phyloP scores from a whole-genome alignment of 768 basidiomycete species.

The Neoboletus magnificus region DNA sequence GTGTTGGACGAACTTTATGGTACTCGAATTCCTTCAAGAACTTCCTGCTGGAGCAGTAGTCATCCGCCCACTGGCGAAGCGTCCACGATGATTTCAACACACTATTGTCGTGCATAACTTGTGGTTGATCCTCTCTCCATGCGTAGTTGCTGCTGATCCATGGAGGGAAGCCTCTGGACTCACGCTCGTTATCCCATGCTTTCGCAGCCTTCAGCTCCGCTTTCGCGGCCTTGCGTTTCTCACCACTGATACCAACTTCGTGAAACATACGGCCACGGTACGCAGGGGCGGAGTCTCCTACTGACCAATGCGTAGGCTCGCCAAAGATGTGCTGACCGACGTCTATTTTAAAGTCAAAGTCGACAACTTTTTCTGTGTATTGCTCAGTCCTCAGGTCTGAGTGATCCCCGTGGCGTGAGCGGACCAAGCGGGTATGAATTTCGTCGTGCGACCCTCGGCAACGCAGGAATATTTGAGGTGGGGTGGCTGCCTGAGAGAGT shows the following conservation, averaged over 20 bases:
- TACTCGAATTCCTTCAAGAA: slow-evolving; percentile 77
- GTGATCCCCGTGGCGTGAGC: slow-evolving; percentile 34
- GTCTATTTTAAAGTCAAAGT: slow-evolving; percentile 70
- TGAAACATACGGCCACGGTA: slow-evolving; percentile 61
- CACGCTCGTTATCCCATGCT: slow-evolving; percentile 44
- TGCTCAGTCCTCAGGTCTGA: slow-evolving; percentile 39
- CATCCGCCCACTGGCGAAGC: slow-evolving; percentile 77
- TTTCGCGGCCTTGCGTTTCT: slow-evolving; percentile 39
- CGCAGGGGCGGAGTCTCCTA: slow-evolving; percentile 59
- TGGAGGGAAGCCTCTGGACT: slow-evolving; percentile 48
- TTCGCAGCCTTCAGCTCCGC: slow-evolving; percentile 42
- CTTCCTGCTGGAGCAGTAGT: slow-evolving; percentile 70
- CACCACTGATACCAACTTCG: slow-evolving; percentile 45
- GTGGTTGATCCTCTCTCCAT: slow-evolving; percentile 32
- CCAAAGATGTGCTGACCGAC: slow-evolving; percentile 41
- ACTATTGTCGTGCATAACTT: slow-evolving; percentile 19
- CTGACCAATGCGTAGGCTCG: slow-evolving; percentile 52
- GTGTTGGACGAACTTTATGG: slow-evolving; percentile 46
- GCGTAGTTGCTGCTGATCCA: slow-evolving; percentile 39
- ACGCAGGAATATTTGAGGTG: slow-evolving; percentile 46
- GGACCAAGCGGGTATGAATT: slow-evolving; percentile 46
- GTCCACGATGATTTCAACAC: slow-evolving; percentile 55
- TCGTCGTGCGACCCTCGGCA: slow-evolving; percentile 58
- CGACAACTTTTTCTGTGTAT: slow-evolving; percentile 58
- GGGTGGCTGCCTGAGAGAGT: slow-evolving; percentile 47